Conservation (phyloP, 108 stramenopile species). For the Cylindrotheca closterium region DNA sequence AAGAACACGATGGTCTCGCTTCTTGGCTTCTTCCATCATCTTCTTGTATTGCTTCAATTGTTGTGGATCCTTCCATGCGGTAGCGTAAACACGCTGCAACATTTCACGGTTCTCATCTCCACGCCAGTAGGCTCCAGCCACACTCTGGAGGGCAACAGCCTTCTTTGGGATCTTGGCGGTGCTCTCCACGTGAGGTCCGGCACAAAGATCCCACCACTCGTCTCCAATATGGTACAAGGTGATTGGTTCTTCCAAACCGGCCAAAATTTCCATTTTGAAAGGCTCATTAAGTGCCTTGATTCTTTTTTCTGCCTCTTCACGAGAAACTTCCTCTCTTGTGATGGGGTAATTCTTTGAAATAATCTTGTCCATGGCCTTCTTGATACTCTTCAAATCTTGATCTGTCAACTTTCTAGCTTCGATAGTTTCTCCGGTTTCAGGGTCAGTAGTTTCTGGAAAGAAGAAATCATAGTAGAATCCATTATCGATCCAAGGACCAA, state of each 20-base stretch:
- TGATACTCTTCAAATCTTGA: conserved; percentile 84
- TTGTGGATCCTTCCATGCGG: conserved; percentile 88
- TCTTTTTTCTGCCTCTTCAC: conserved; percentile 86
- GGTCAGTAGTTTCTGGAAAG: conserved; percentile 76
- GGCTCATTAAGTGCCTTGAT: conserved; percentile 85
- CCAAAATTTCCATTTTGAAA: conserved; percentile 95
- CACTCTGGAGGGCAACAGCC: conserved; percentile 78
- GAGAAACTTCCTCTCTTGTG: conserved; percentile 82
- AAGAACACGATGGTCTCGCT: conserved; percentile 94
- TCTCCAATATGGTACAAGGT: conserved; percentile 95
- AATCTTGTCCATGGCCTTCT: conserved; percentile 97
- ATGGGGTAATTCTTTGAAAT: conserved; percentile 88
- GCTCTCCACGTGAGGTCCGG: conserved; percentile 93
- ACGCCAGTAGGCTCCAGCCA: conserved; percentile 98
- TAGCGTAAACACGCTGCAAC: conserved; percentile 94
- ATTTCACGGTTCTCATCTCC: conserved; percentile 96
- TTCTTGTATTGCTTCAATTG: conserved; percentile 90
- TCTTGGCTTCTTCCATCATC: conserved; percentile 93
- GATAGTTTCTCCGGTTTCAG: conserved; percentile 63
- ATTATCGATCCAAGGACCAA: conserved; percentile 98
- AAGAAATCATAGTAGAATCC: conserved; percentile 98
- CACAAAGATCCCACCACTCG: conserved; percentile 98
- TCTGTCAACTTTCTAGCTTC: conserved; percentile 73
- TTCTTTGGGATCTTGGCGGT: conserved; percentile 86
- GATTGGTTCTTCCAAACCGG: conserved; percentile 92